Conservation (phyloP, 495 filamentous ascomycete species). For the Penicillium crystallinum region DNA sequence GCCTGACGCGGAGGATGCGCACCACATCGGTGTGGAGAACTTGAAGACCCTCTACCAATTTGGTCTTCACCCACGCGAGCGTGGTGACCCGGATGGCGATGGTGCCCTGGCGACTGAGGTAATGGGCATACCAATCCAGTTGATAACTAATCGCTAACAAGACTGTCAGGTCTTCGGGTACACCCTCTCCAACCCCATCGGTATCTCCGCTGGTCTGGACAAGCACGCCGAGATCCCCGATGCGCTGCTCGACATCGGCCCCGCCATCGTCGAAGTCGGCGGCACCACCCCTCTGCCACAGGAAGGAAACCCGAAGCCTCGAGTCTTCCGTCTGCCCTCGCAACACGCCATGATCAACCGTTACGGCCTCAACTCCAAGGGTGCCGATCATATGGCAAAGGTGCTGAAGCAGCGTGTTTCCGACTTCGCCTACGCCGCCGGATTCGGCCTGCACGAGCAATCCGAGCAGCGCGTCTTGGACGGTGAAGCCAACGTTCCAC, state of each 20-base stretch:
- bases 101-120: slow-evolving; percentile 51
- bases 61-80: slow-evolving; percentile 68
- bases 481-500: slow-evolving; percentile 57
- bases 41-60: slow-evolving; percentile 53
- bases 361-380: slow-evolving; percentile 89
- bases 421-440: slow-evolving; percentile 64
- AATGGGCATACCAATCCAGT: background rate
- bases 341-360: slow-evolving; percentile 88
- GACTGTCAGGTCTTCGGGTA: slow-evolving; percentile 67
- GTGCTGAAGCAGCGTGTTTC: slow-evolving; percentile 72
- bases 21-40: slow-evolving; percentile 64
- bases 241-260: slow-evolving; percentile 72
- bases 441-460: slow-evolving; percentile 55
- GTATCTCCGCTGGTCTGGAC: slow-evolving; percentile 88
- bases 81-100: slow-evolving; percentile 49
- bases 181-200: slow-evolving; percentile 75
- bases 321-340: slow-evolving; percentile 78
- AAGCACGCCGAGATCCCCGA: slow-evolving; percentile 87
- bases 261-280: slow-evolving; percentile 83
- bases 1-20: slow-evolving; percentile 86
- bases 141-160: slow-evolving; percentile 4
- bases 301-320: slow-evolving; percentile 76
- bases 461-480: slow-evolving; percentile 69
- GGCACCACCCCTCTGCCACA: slow-evolving; percentile 83
- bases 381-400: slow-evolving; percentile 79